Conservation (phyloP, 148 eudicot species). For the Beta vulgaris region DNA sequence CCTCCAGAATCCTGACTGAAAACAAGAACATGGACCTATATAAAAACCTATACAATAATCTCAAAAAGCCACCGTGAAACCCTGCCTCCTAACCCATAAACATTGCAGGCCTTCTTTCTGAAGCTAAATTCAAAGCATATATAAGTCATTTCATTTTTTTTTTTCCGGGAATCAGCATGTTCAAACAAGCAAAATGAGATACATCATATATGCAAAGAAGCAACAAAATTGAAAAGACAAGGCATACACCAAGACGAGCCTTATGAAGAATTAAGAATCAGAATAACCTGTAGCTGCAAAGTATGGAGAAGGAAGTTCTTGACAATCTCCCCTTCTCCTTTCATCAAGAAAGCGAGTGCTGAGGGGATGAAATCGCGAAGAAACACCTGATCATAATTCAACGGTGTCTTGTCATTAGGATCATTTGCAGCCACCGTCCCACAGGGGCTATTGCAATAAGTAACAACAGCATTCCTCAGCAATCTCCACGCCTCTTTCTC, state of each 20-base stretch:
- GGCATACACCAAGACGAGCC: neutral
- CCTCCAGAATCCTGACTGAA: neutral
- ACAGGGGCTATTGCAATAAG: slow-evolving; percentile 47
- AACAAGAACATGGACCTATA: neutral
- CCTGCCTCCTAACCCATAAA: neutral
- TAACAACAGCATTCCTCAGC: slow-evolving; percentile 42
- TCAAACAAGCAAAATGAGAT: slow-evolving; percentile 6
- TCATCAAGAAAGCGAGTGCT: slow-evolving; percentile 55
- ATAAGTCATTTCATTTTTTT: slow-evolving; percentile 2
- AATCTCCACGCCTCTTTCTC: slow-evolving; percentile 58
- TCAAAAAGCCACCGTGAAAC: neutral
- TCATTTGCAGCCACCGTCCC: slow-evolving; percentile 61
- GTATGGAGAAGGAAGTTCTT: slow-evolving; percentile 57
- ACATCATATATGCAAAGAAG: neutral
- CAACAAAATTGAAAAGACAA: neutral
- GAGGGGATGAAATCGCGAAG: slow-evolving; percentile 58
- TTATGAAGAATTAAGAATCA: slow-evolving; percentile 2
- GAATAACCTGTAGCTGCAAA: slow-evolving; percentile 50
- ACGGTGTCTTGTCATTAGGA: slow-evolving; percentile 45
- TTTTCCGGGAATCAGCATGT: neutral
- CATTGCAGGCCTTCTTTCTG: neutral
- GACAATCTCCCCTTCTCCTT: slow-evolving; percentile 61
- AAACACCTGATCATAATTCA: slow-evolving; percentile 54
- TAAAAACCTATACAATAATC: neutral
- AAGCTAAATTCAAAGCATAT: neutral